Percentiles rank a stretch among this genome's conserved stretches.
Conservation (phyloP, 148 eudicot species). For the Amaranthus hypochondriacus region DNA sequence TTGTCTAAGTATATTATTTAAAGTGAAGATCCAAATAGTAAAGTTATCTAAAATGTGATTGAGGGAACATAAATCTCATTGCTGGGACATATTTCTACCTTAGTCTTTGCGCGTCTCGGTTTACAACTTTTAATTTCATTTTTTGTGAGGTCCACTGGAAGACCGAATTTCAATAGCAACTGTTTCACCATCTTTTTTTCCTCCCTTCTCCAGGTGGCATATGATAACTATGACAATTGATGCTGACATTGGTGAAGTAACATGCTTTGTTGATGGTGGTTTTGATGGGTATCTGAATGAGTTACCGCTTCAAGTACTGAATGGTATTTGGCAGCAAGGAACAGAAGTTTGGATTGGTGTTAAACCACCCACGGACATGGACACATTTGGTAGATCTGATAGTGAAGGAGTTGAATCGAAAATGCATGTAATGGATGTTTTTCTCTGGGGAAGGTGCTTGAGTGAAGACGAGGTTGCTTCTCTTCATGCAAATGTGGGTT, state of each 20-base stretch:
- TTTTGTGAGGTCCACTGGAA: background rate
- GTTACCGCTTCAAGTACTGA: conserved; percentile 56
- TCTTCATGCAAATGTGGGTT: conserved; percentile 71
- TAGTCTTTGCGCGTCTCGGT: background rate
- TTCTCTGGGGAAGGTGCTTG: conserved; percentile 98
- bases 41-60: background rate
- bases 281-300: conserved; percentile 83
- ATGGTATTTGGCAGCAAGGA: conserved; percentile 87
- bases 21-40: background rate
- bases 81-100: background rate
- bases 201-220: conserved; percentile 77
- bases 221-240: conserved; percentile 84
- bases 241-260: conserved; percentile 94
- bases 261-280: conserved; percentile 89
- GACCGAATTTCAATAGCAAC: background rate
- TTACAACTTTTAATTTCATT: background rate
- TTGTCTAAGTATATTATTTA: too few species aligned
- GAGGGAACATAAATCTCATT: background rate
- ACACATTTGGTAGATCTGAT: conserved; percentile 96
- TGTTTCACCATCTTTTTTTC: background rate
- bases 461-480: conserved; percentile 84
- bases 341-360: conserved; percentile 94
- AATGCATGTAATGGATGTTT: conserved; percentile 97
- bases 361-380: conserved; percentile 82
- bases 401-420: conserved; percentile 95